Evolutionary conservation across 495 filamentous ascomycete genomes (phyloP).

Genomic region (Podospora anserina): DNA sequence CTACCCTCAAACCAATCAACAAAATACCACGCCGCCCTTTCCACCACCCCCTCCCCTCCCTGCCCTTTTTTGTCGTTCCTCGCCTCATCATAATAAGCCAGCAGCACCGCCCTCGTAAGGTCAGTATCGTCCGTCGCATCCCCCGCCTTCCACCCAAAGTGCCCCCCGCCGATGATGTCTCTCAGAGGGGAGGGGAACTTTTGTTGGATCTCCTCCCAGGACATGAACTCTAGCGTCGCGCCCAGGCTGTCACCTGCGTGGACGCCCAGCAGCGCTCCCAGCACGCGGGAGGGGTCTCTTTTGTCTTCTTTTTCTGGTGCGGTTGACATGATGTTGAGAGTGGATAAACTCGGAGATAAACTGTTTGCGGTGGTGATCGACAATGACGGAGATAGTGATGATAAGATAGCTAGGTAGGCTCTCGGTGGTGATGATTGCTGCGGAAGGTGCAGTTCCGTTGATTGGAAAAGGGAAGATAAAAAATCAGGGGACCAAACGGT

Average conservation of each 20-base stretch:
- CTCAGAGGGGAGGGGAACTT: constrained; percentile 21
- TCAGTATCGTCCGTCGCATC: constrained; percentile 25
- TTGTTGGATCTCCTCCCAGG: constrained; percentile 23
- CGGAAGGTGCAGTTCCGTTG: neutral
- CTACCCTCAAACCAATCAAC: constrained; percentile 29
- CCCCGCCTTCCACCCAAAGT: constrained; percentile 29
- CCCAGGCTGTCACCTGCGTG: constrained; percentile 37
- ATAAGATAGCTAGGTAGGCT: neutral
- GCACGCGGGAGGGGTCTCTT: constrained; percentile 13
- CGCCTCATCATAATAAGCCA: constrained; percentile 25
- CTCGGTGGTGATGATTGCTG: neutral
- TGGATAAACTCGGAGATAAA: neutral
- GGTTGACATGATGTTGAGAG: neutral
- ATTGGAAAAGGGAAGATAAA: neutral
- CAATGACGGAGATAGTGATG: neutral
- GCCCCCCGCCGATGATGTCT: constrained; percentile 32
- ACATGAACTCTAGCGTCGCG: constrained; percentile 32
- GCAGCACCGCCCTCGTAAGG: constrained; percentile 22
- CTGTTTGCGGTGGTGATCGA: neutral
- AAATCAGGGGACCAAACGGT: neutral
- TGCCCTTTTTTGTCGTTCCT: neutral
- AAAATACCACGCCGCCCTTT: constrained; percentile 24
- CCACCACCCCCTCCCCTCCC: constrained; percentile 12
- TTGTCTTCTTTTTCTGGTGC: neutral
- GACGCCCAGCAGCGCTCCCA: constrained; percentile 35